phyloP scores from a whole-genome alignment of 306 rosid species.

The Vicia sativa region DNA sequence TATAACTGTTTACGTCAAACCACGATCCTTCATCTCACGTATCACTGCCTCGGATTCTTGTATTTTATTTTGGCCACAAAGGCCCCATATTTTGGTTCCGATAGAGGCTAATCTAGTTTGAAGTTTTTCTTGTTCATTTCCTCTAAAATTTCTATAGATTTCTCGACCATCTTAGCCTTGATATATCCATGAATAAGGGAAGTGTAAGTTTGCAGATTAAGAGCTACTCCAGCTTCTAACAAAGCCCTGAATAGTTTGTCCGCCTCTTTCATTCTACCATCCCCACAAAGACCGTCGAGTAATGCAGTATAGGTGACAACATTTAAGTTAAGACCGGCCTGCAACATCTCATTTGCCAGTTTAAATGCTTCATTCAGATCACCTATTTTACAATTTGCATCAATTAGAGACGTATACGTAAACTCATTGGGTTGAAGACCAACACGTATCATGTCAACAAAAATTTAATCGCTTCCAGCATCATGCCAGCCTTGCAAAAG shows the following conservation, averaged over 20 bases:
- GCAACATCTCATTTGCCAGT: slow-evolving; percentile 71
- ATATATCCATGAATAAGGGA: slow-evolving; percentile 82
- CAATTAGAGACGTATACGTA: slow-evolving; percentile 85
- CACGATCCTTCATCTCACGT: slow-evolving; percentile 60
- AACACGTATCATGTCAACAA: slow-evolving; percentile 78
- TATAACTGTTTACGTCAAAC: slow-evolving; percentile 66
- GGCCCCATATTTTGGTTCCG: slow-evolving; percentile 81
- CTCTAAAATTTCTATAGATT: slow-evolving; percentile 58
- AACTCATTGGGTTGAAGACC: slow-evolving; percentile 84
- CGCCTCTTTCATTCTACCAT: slow-evolving; percentile 76
- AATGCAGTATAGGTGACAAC: slow-evolving; percentile 71
- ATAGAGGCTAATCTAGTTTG: slow-evolving; percentile 64
- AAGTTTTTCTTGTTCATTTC: slow-evolving; percentile 69
- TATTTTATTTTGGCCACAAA: slow-evolving; percentile 68
- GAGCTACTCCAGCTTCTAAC: slow-evolving; percentile 62
- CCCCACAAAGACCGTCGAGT: slow-evolving; percentile 80
- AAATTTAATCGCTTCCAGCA: slow-evolving; percentile 76
- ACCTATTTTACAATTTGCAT: slow-evolving; percentile 83
- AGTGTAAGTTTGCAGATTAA: slow-evolving; percentile 64
- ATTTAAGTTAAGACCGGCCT: slow-evolving; percentile 63
- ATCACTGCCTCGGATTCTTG: slow-evolving; percentile 61
- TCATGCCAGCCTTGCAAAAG: slow-evolving; percentile 88
- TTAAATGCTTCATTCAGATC: slow-evolving; percentile 68
- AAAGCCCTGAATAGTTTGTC: slow-evolving; percentile 68
- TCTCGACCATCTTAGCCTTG: slow-evolving; percentile 64